Base-by-base conservation (phyloP, 306 rosid genomes). In the Lathyrus oleraceus region DNA sequence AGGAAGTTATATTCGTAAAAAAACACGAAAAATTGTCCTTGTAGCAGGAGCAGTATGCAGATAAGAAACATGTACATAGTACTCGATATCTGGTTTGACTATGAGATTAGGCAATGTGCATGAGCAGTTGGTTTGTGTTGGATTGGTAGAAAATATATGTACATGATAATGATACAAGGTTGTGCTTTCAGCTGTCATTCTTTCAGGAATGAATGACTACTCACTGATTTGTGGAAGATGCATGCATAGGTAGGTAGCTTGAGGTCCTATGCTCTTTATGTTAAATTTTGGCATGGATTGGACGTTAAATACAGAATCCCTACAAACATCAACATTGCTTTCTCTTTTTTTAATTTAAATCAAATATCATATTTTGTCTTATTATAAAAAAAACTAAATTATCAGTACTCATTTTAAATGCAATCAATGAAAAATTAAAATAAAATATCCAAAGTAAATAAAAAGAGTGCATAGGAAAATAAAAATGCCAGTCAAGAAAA, bases 161-260 rank as follows among this genome's bases (percentile, higher is more conserved):
- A 27, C 4, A 49, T 44, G 67, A 71, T 28, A 71, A 70, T 66
- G 74, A 73, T 73, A 74, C 62, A 74, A 79, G 79, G 79, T 79
- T 61, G 66, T 17, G 49, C 76, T 79, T 61, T 79, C 79, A 79
- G 64, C 67, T 79, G 83, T 74, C 79, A 68, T 74, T 68, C 79
- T 59, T 42, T 47, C 5, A 15, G 76, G 60, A 53, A 53, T 53
- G 57, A 79, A 74, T 79, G 83, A 79, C 83, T 64, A 74, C 49
- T 73, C 83, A 39, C 79, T 73, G 83, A 35, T 57, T 23, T 74
- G 27, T 20, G 62, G 71, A 40, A 60, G 83, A 68, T 68, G 43
- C 56, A 67, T 61, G 79, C 64, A 61, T 61, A 15, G 28, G 47
- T 67, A 67, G 82, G 52, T 72, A 78, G 78, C 78, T 78, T 72